Conservation (phyloP, 176 grass and related monocot genomes). For the Themeda triandra region DNA sequence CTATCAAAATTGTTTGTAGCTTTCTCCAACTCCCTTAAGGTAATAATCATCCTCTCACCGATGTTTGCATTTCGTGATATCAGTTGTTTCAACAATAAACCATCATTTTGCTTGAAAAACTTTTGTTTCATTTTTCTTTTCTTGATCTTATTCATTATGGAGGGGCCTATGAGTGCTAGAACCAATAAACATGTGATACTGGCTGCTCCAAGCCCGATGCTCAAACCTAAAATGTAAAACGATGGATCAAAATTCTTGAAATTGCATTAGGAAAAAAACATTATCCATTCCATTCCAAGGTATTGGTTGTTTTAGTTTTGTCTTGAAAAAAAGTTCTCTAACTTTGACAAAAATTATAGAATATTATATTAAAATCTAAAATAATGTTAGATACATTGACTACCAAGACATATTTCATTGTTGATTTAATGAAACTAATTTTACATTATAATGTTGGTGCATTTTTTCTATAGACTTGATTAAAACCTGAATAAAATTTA, state of each 20-base stretch:
- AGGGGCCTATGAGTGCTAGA: not conserved
- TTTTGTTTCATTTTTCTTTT: not conserved
- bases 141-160: not conserved
- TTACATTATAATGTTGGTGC: not conserved
- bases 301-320: not conserved
- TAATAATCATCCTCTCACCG: not conserved
- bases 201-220: not conserved
- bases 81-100: not conserved
- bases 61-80: not conserved
- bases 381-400: not conserved
- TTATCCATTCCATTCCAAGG: not conserved
- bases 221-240: not conserved
- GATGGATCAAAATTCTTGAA: not conserved
- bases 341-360: not conserved
- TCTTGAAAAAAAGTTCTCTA: not conserved
- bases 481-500: not conserved
- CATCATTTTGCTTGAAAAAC: not conserved
- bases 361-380: not conserved
- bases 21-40: not conserved
- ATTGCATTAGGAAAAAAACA: not conserved
- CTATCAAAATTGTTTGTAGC: not conserved
- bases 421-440: not conserved
- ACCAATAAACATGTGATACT: not conserved
- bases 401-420: not conserved
- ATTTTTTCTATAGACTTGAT: not conserved